A percentile compares a stretch with the other conserved stretches of the same genome.
Evolutionary conservation across 768 basidiomycete genomes (phyloP).

Genomic region (Tylopilus sp.): DNA sequence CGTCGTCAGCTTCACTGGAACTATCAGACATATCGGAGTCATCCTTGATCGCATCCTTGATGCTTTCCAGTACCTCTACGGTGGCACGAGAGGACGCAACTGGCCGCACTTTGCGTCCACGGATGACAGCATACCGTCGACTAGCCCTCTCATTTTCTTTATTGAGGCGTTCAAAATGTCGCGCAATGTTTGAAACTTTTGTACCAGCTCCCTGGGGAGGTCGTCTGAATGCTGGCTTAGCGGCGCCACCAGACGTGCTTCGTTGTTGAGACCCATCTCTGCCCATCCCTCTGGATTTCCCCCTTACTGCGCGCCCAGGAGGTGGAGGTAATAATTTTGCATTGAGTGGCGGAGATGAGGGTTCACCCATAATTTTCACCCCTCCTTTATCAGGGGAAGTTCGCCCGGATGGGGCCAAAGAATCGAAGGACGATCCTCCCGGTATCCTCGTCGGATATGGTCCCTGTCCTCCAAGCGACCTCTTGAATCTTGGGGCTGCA

Average conservation of each 20-base stretch:
- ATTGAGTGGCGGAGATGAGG: slow-evolving; percentile 24
- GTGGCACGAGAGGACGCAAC: slow-evolving; percentile 86
- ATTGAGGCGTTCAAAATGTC: slow-evolving; percentile 84
- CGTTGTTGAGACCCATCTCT: slow-evolving; percentile 44
- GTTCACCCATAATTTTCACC: slow-evolving; percentile 36
- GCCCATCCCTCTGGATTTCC: slow-evolving; percentile 32
- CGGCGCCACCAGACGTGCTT: slow-evolving; percentile 31
- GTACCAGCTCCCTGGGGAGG: slow-evolving; percentile 46
- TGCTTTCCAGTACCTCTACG: slow-evolving; percentile 83
- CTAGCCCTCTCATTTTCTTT: slow-evolving; percentile 73
- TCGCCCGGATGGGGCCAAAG: slow-evolving; percentile 58
- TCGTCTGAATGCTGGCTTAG: slow-evolving; percentile 57
- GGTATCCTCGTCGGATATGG: slow-evolving; percentile 50
- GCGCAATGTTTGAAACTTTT: slow-evolving; percentile 85
- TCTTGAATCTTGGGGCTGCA: slow-evolving; percentile 74
- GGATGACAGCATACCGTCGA: slow-evolving; percentile 79
- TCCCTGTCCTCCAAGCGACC: slow-evolving; percentile 35
- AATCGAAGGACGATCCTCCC: slow-evolving; percentile 46
- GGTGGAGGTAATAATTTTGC: slow-evolving; percentile 28
- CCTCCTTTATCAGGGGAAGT: slow-evolving; percentile 73
- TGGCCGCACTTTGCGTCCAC: slow-evolving; percentile 83
- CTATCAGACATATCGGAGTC: slow-evolving; percentile 72
- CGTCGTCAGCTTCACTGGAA: slow-evolving; percentile 62
- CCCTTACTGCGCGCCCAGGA: slow-evolving; percentile 36
- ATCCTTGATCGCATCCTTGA: slow-evolving; percentile 90